Evolutionary conservation across 2,329 filamentous ascomycete genomes (phyloP).

Genomic region (Colletotrichum tofieldiae): DNA sequence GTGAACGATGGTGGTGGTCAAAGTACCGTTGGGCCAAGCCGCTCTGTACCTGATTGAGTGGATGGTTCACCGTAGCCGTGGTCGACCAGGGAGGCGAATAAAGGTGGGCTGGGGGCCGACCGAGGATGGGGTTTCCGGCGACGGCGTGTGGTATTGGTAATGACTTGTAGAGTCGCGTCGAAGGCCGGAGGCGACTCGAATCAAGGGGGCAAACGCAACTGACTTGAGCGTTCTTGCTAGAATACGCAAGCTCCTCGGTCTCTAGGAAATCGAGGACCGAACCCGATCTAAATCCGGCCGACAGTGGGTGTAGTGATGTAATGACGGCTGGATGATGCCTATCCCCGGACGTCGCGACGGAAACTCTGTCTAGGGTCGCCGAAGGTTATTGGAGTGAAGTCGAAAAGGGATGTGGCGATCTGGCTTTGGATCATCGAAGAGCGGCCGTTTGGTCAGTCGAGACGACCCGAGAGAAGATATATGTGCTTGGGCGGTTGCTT

Average conservation of each 20-base stretch:
- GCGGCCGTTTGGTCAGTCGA: neutral
- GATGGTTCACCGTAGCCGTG: constrained; percentile 22
- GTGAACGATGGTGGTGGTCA: neutral
- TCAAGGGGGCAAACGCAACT: constrained; percentile 21
- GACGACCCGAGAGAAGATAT: neutral
- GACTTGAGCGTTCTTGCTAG: neutral
- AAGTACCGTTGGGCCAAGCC: constrained; percentile 14
- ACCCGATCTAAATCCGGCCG: constrained; percentile 25
- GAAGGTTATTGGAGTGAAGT: neutral
- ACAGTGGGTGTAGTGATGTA: constrained; percentile 17
- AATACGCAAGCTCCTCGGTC: neutral
- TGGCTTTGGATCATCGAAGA: neutral
- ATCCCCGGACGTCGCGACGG: constrained; percentile 14
- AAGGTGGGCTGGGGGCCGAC: constrained; percentile 39
- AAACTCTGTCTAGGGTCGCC: constrained; percentile 2
- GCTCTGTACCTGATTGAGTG: constrained; percentile 13
- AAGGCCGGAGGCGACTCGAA: constrained; percentile 21
- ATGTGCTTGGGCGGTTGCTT: neutral
- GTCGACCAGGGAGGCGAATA: constrained; percentile 37
- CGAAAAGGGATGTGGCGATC: neutral
- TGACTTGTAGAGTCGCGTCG: constrained; percentile 29
- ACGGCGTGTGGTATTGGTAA: constrained; percentile 37
- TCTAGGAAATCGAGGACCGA: constrained; percentile 4
- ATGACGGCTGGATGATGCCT: constrained; percentile 32
- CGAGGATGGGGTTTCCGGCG: constrained; percentile 24